These are phyloP conservation scores for Ophiostoma novo-ulmi DNA, from an alignment of 2,329 filamentous ascomycete species.

Conservation along the genomic window DNA sequence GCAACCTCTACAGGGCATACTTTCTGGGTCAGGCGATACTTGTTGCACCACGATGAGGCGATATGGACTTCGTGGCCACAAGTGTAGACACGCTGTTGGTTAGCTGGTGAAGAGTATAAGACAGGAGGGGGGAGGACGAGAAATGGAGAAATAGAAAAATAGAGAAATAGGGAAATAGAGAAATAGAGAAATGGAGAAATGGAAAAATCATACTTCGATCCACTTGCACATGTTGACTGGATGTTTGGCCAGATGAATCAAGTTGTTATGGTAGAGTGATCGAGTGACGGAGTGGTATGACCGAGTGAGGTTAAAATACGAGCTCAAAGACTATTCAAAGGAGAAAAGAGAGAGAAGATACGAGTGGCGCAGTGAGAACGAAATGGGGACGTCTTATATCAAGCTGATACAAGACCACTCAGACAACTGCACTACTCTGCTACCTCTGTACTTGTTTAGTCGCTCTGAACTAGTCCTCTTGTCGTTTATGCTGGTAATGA, in stretches of 20 bases:
- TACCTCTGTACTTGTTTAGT: neutral
- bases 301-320: too few species aligned
- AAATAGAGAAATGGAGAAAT: neutral
- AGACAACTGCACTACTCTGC: neutral
- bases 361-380: neutral
- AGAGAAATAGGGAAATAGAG: too few species aligned
- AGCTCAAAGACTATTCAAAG: neutral
- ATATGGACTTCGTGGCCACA: neutral
- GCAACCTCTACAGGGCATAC: neutral
- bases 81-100: constrained; percentile 6
- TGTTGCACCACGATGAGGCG: constrained; percentile 15
- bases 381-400: neutral
- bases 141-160: neutral
- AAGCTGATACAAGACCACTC: neutral
- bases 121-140: too few species aligned
- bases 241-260: neutral
- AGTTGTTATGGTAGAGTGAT: too few species aligned
- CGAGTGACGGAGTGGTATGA: neutral
- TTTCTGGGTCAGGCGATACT: constrained; percentile 9
- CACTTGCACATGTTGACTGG: constrained; percentile 16
- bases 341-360: neutral
- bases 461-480: neutral
- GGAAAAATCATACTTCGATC: neutral
- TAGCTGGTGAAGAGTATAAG: too few species aligned
- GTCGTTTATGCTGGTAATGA: neutral